Base-by-base conservation (phyloP, 176 grass and related monocot species). In the Triticum timopheevii region DNA sequence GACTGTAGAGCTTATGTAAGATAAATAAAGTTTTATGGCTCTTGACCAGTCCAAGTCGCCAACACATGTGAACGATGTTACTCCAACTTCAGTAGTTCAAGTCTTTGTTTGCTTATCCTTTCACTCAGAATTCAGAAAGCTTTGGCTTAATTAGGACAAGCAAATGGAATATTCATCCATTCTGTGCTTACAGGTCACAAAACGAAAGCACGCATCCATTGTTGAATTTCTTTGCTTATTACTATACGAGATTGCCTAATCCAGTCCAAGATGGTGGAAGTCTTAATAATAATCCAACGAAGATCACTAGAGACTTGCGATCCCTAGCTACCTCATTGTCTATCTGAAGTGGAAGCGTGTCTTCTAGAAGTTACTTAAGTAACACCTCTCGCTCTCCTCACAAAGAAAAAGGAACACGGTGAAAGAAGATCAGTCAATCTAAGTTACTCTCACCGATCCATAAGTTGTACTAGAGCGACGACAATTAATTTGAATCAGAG, bases 61-160 rank as follows among this genome's bases (percentile, higher is more conserved):
- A 76, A 83, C 84, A 89, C 44, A 75, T 87, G 58, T 80, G 78
- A 83, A 92, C 89, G 72, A 86, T 33, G 56, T 6, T 64, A 72
- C 83, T 30, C 17, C 44, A 62, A 61, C 67, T 64, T 76, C 22
- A 5, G 30, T 62, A 7, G 30, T 69, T 27, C 31, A 52, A 76
- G 64, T 54, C 35, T 69, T 69, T 73, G 22, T 30, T 82, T 83
- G 54, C 73, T 86, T 88, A 30, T 45, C 59, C 76, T 7, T 49
- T 56, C 31, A 76, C 8, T 65, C 40, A 78, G 22, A 77, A 45
- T 42, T 30, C 69, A 45, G 76, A 42, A 69, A 88, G 56, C 7
- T 59, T 59, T 3, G 31, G 40, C 70, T 82, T 58, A 2, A 28
- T 52, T 76, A 52, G 3, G 4, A 76, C 70, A 45, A 25, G 39